phyloP scores from a whole-genome alignment of 202 grass and related monocot genomes.

The Panicum hallii region DNA sequence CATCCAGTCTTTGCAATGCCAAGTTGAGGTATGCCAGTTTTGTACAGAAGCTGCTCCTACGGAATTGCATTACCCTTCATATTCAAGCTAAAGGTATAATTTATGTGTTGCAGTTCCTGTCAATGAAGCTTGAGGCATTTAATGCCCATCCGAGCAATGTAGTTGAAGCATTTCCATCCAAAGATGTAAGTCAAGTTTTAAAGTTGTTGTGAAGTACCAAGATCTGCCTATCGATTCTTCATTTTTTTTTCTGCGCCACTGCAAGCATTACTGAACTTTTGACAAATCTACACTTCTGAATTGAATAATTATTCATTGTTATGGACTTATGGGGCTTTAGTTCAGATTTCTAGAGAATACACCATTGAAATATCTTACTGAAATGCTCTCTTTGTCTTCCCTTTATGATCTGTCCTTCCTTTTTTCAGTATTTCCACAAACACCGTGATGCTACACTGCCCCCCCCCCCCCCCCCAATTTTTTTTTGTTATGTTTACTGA shows the following conservation, averaged over 20 bases:
- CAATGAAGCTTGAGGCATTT: constrained; percentile 97
- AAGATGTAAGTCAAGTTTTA: constrained; percentile 79
- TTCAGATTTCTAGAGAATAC: not conserved
- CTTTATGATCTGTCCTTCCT: not conserved
- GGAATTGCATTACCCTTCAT: constrained; percentile 22
- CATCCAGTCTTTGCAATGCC: constrained; percentile 88
- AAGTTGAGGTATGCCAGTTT: constrained; percentile 81
- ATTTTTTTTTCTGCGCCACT: not conserved
- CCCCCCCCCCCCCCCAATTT: not conserved
- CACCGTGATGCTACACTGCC: not conserved
- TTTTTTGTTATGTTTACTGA: not conserved
- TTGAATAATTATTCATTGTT: not conserved
- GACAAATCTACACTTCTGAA: not conserved
- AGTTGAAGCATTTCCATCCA: constrained; percentile 72
- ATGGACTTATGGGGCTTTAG: not conserved
- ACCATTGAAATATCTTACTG: not conserved
- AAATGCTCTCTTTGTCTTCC: not conserved
- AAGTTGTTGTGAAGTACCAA: constrained; percentile 31
- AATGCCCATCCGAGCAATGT: constrained; percentile 65
- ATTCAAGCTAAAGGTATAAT: constrained; percentile 40
- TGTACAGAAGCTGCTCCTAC: constrained; percentile 8
- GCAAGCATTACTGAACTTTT: not conserved
- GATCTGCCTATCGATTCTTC: not conserved
- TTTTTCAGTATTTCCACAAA: not conserved
- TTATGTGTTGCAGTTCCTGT: constrained; percentile 75